These are phyloP conservation scores for Trichoderma sp. DNA, from an alignment of 2,329 filamentous ascomycete genomes.

Conservation along the genomic window DNA sequence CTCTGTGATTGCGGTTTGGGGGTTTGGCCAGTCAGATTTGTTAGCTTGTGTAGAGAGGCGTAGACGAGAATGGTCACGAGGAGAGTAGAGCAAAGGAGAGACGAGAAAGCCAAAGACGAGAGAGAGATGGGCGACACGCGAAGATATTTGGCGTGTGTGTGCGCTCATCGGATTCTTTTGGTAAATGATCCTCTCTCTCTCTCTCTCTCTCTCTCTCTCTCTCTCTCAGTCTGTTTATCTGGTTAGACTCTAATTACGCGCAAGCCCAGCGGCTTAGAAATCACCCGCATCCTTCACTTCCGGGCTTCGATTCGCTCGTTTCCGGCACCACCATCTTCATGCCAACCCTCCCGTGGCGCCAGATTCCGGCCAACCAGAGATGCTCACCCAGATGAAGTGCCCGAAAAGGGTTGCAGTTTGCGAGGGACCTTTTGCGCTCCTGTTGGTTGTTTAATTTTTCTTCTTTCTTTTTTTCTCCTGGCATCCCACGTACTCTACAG, in stretches of 20 bases:
- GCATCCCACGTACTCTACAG: background rate
- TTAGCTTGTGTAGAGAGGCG: background rate
- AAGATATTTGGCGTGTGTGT: background rate
- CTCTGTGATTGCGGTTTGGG: background rate
- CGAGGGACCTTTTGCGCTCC: background rate
- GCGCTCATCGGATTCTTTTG: background rate
- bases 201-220: background rate
- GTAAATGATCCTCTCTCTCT: background rate
- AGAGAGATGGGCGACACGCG: background rate
- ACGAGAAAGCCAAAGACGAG: background rate
- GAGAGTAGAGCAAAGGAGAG: background rate
- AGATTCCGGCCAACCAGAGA: slow-evolving; percentile 9
- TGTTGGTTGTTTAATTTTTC: background rate
- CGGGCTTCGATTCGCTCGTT: slow-evolving; percentile 8
- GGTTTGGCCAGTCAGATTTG: background rate
- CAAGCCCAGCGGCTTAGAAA: background rate
- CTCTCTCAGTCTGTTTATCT: background rate
- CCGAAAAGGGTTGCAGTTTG: background rate
- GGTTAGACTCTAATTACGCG: background rate
- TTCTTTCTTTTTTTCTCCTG: background rate
- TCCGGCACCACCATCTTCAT: background rate
- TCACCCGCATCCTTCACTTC: slow-evolving; percentile 4
- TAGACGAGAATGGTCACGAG: background rate
- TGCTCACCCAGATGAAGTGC: background rate
- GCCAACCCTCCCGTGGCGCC: background rate